Evolutionary conservation across 495 filamentous ascomycete genomes (phyloP).

Genomic region (Astrocystis sublimbata): DNA sequence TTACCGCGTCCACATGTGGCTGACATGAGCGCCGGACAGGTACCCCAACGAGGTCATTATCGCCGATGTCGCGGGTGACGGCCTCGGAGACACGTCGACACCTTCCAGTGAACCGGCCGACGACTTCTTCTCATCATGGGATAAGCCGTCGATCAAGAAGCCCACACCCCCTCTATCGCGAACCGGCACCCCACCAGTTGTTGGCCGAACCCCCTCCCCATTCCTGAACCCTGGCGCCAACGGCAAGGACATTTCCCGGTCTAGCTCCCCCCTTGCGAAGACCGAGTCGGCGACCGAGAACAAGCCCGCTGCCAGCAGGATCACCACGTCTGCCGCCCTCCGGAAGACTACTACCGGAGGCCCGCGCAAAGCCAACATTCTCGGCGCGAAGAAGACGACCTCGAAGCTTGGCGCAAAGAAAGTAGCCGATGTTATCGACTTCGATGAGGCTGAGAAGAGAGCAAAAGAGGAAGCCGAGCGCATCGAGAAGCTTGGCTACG

Average conservation of each 20-base stretch:
- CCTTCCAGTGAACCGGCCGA: conserved; percentile 77
- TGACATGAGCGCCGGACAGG: conserved; percentile 48
- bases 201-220: conserved; percentile 82
- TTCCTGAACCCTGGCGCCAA: conserved; percentile 76
- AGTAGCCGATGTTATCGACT: conserved; percentile 80
- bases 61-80: conserved; percentile 65
- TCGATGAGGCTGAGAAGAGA: conserved; percentile 95
- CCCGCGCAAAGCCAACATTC: conserved; percentile 76
- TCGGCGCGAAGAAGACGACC: conserved; percentile 82
- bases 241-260: conserved; percentile 67
- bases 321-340: conserved; percentile 71
- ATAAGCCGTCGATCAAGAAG: conserved; percentile 95
- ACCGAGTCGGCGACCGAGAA: conserved; percentile 48
- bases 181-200: conserved; percentile 81
- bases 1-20: conserved; percentile 1
- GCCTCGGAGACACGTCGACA: conserved; percentile 64
- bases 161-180: conserved; percentile 92
- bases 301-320: conserved; percentile 61
- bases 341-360: conserved; percentile 66
- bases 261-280: conserved; percentile 77
- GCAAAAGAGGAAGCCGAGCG: conserved; percentile 97
- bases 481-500: conserved; percentile 97
- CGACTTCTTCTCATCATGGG: conserved; percentile 99
- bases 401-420: conserved; percentile 91
- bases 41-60: conserved; percentile 85